phyloP scores from a whole-genome alignment of 2,329 filamentous ascomycete genomes.

The Botryotinia narcissicola region DNA sequence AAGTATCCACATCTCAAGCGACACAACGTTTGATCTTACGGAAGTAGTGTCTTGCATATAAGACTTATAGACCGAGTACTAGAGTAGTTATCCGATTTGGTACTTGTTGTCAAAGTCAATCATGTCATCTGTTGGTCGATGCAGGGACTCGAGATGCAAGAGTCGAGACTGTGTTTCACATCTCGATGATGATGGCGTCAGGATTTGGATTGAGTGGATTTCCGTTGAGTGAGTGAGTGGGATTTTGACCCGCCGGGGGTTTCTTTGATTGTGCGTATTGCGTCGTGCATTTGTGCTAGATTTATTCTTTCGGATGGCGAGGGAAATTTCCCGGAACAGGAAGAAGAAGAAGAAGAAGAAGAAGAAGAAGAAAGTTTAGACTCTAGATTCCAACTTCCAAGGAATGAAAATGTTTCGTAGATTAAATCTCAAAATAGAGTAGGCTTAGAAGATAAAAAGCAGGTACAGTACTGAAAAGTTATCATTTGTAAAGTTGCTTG shows the following conservation, averaged over 20 bases:
- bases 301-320: neutral
- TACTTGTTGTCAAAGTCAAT: conserved; percentile 3
- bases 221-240: neutral
- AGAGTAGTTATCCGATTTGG: neutral
- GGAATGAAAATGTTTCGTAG: neutral
- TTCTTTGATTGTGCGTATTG: neutral
- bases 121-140: conserved; percentile 1
- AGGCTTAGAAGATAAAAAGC: conserved; percentile 2
- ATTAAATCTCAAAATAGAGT: conserved; percentile 4
- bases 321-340: neutral
- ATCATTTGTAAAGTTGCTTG: neutral
- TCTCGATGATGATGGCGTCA: neutral
- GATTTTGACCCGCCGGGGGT: neutral
- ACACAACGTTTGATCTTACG: conserved; percentile 6
- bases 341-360: neutral
- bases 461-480: neutral
- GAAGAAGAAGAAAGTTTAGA: neutral
- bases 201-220: neutral
- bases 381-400: neutral
- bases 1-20: conserved; percentile 9
- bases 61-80: conserved; percentile 12
- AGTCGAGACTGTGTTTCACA: conserved; percentile 1
- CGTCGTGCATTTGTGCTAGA: neutral
- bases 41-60: conserved; percentile 9
- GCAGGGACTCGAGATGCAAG: conserved; percentile 1